Percentiles rank a stretch among this genome's conserved stretches.
Conservation (phyloP, 768 basidiomycete genomes). For the Dioszegia aurantiaca region DNA sequence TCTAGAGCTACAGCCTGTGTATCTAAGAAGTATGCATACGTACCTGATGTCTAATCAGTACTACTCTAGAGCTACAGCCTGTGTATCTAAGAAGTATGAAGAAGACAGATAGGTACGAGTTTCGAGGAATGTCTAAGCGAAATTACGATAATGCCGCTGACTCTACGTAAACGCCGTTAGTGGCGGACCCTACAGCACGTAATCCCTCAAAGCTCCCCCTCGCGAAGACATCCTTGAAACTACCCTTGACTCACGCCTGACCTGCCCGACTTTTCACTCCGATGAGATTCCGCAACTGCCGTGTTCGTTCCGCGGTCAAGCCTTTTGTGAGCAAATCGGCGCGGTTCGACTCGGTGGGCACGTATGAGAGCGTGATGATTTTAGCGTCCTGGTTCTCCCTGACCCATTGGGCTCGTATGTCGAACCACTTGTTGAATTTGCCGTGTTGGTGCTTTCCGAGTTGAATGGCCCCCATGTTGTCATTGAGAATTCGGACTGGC, state of each 20-base stretch:
- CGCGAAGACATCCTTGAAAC: background rate
- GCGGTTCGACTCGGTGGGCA: background rate
- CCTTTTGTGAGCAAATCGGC: constrained; percentile 12
- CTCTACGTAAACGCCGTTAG: too few relatives aligned
- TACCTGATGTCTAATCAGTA: too few relatives aligned
- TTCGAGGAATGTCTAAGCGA: too few relatives aligned
- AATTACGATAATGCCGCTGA: too few relatives aligned
- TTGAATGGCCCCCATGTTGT: constrained; percentile 53
- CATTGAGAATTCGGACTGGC: constrained; percentile 17
- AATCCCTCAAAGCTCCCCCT: constrained; percentile 9
- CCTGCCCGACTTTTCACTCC: background rate
- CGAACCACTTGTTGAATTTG: constrained; percentile 54
- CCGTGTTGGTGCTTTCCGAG: constrained; percentile 46
- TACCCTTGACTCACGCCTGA: background rate
- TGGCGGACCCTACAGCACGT: background rate
- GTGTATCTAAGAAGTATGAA: too few relatives aligned
- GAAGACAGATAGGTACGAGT: too few relatives aligned
- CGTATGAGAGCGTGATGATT: constrained; percentile 7
- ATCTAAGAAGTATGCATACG: too few relatives aligned
- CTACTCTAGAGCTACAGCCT: too few relatives aligned
- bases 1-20: too few relatives aligned
- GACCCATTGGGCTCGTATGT: constrained; percentile 53
- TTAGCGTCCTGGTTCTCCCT: constrained; percentile 8
- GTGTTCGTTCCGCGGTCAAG: background rate
- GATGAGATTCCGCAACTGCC: background rate